A percentile compares a stretch with the other conserved stretches of the same genome.
phyloP scores from a whole-genome alignment of 192 early-diverging fungal species.

The Podila epicladia region DNA sequence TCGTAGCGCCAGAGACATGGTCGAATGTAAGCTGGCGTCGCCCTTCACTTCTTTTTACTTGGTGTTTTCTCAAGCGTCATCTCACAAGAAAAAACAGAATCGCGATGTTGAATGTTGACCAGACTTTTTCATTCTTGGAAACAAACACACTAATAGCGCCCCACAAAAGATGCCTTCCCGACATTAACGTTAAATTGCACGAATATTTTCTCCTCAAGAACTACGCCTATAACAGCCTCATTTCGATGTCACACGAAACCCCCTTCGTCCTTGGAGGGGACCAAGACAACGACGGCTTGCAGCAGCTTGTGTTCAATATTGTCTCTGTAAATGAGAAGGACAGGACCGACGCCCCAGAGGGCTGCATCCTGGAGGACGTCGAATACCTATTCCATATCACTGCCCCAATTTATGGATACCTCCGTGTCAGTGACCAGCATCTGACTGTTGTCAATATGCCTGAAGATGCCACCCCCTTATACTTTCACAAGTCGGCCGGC shows the following conservation, averaged over 20 bases:
- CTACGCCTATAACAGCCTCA: background rate
- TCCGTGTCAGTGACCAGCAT: background rate
- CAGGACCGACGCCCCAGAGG: background rate
- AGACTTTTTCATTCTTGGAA: too few relatives aligned
- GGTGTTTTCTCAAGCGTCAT: too few relatives aligned
- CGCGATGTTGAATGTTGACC: too few relatives aligned
- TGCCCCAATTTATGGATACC: conserved; percentile 3
- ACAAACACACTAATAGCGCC: too few relatives aligned
- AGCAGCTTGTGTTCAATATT: background rate
- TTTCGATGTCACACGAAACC: background rate
- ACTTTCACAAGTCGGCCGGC: background rate
- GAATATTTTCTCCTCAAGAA: background rate
- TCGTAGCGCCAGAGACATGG: too few relatives aligned
- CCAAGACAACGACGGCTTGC: background rate
- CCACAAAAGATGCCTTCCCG: background rate
- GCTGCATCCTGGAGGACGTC: conserved; percentile 20
- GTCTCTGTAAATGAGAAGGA: background rate
- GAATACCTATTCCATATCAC: conserved; percentile 11
- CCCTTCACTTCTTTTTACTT: too few relatives aligned
- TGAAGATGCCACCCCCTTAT: background rate
- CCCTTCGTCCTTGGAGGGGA: conserved; percentile 6
- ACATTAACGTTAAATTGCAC: background rate
- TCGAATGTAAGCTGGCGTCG: too few relatives aligned
- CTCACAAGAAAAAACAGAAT: too few relatives aligned
- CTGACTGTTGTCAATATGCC: background rate